These are phyloP conservation scores for Podaxis mareebaensis DNA, from an alignment of 768 basidiomycete genomes.

Conservation along the genomic window DNA sequence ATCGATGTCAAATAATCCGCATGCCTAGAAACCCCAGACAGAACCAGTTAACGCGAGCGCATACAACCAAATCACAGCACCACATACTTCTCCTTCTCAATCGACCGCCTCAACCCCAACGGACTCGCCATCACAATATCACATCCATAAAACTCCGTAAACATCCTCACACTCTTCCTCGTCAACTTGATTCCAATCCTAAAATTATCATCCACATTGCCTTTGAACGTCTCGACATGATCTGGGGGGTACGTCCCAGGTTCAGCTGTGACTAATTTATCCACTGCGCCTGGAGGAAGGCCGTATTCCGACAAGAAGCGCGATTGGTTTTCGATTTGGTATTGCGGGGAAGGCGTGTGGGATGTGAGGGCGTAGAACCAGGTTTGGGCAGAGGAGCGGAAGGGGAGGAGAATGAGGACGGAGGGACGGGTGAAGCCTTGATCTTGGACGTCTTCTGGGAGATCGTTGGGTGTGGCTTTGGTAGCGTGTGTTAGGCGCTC, in stretches of 20 bases:
- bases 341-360: slow-evolving; percentile 69
- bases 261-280: slow-evolving; percentile 76
- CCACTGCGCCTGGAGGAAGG: slow-evolving; percentile 73
- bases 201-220: slow-evolving; percentile 97
- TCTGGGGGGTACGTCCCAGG: slow-evolving; percentile 82
- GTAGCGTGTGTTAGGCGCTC: slow-evolving; percentile 79
- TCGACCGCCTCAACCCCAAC: slow-evolving; percentile 83
- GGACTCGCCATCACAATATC: slow-evolving; percentile 95
- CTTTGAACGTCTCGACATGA: slow-evolving; percentile 91
- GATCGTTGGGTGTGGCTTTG: slow-evolving; percentile 53
- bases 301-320: slow-evolving; percentile 85
- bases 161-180: slow-evolving; percentile 87
- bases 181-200: slow-evolving; percentile 92
- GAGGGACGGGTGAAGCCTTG: slow-evolving; percentile 98
- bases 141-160: slow-evolving; percentile 85
- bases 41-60: neutral
- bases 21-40: slow-evolving; percentile 45
- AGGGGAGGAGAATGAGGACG: slow-evolving; percentile 87
- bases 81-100: slow-evolving; percentile 90
- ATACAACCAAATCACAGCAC: neutral
- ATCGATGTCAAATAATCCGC: slow-evolving; percentile 93
- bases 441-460: slow-evolving; percentile 82
- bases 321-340: slow-evolving; percentile 85
- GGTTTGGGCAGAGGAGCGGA: slow-evolving; percentile 82
- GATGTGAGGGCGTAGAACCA: slow-evolving; percentile 82